Percentiles rank a stretch among this genome's conserved stretches.
phyloP scores from a whole-genome alignment of 768 basidiomycete genomes.

The Gloeostereum incarnatum region DNA sequence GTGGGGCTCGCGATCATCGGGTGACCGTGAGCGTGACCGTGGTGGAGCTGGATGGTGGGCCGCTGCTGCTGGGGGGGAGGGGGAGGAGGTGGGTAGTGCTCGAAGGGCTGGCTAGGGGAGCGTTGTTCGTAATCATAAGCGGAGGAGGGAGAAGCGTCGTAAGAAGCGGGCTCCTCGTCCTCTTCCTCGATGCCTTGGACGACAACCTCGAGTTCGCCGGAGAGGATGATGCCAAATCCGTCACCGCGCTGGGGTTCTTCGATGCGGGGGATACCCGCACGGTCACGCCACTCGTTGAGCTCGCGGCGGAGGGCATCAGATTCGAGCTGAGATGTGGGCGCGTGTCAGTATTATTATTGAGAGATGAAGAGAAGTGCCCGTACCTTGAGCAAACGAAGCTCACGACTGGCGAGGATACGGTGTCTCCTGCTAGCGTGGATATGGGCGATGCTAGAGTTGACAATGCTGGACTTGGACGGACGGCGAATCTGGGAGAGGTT shows the following conservation, averaged over 20 bases:
- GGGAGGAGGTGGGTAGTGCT: constrained; percentile 12
- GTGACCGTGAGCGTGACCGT: constrained; percentile 17
- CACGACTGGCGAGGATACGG: constrained; percentile 70
- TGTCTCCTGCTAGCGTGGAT: constrained; percentile 78
- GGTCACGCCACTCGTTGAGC: constrained; percentile 88
- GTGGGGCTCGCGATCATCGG: constrained; percentile 38
- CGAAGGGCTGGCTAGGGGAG: constrained; percentile 7
- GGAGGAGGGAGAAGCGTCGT: constrained; percentile 25
- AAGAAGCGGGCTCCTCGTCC: constrained; percentile 29
- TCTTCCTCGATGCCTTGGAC: constrained; percentile 45
- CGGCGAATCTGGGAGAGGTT: constrained; percentile 87
- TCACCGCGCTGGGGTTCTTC: constrained; percentile 70
- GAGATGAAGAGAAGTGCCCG: no score
- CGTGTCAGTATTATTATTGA: no score
- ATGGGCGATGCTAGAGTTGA: constrained; percentile 91
- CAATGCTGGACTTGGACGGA: constrained; percentile 94
- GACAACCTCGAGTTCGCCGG: constrained; percentile 64
- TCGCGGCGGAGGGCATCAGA: constrained; percentile 83
- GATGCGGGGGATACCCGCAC: constrained; percentile 57
- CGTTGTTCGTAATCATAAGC: constrained; percentile 18
- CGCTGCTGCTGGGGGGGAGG: constrained; percentile 8
- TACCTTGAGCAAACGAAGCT: constrained; percentile 72
- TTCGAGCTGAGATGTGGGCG: no score
- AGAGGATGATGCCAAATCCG: constrained; percentile 61
- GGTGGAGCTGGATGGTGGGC: constrained; percentile 8